These are phyloP conservation scores for Glycine latifolia DNA, from an alignment of 306 rosid genomes.

Conservation along the genomic window DNA sequence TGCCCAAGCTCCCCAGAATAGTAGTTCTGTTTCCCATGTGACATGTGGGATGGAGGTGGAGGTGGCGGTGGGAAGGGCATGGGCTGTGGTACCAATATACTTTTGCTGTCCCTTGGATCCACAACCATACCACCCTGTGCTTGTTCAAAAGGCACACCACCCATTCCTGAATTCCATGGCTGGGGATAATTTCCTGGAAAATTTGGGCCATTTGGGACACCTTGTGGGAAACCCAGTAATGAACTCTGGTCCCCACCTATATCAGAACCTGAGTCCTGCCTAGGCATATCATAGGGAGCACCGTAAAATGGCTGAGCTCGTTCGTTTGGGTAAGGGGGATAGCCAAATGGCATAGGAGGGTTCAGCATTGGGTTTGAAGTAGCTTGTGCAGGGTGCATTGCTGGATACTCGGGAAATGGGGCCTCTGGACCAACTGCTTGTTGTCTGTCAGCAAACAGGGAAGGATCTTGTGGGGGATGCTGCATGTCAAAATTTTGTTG, in stretches of 20 bases:
- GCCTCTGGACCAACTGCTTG: conserved; percentile 69
- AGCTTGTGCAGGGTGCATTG: conserved; percentile 69
- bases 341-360: conserved; percentile 74
- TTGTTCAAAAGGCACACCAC: conserved; percentile 69
- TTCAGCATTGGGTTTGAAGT: conserved; percentile 78
- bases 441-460: conserved; percentile 71
- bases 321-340: conserved; percentile 72
- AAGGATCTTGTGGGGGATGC: conserved; percentile 67
- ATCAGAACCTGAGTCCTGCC: conserved; percentile 77
- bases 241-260: conserved; percentile 74
- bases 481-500: conserved; percentile 85
- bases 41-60: conserved; percentile 67
- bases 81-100: conserved; percentile 72
- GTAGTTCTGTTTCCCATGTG: conserved; percentile 65
- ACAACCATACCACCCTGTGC: conserved; percentile 58
- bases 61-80: conserved; percentile 69
- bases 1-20: conserved; percentile 68
- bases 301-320: conserved; percentile 78
- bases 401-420: conserved; percentile 71
- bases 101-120: conserved; percentile 85
- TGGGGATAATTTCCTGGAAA: conserved; percentile 69
- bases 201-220: conserved; percentile 59
- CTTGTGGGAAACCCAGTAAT: conserved; percentile 79
- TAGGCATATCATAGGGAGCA: conserved; percentile 74
- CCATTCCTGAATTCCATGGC: conserved; percentile 77